A percentile compares a stretch with the other conserved stretches of the same genome.
phyloP scores from a whole-genome alignment of 2,329 filamentous ascomycete genomes.

The Calonectria pseudoturangicola region DNA sequence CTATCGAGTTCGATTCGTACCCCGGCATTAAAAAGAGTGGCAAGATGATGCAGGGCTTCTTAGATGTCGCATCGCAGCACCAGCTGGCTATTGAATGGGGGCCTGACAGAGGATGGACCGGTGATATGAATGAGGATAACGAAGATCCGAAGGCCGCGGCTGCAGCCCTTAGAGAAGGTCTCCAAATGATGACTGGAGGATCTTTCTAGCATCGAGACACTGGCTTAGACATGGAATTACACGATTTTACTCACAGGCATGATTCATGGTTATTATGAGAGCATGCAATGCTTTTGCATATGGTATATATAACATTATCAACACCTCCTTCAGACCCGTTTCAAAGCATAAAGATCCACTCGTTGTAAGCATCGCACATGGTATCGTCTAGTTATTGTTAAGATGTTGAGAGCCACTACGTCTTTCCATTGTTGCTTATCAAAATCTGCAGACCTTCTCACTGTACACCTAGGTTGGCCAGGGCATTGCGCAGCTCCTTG shows the following conservation, averaged over 20 bases:
- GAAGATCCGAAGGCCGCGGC: slow-evolving; percentile 3
- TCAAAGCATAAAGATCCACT: slow-evolving; percentile 19
- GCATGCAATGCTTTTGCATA: slow-evolving; percentile 37
- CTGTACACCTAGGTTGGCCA: slow-evolving; percentile 80
- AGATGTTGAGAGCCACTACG: slow-evolving; percentile 29
- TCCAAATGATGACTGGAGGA: slow-evolving; percentile 3
- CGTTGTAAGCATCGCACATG: slow-evolving; percentile 40
- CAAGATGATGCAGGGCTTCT: slow-evolving; percentile 77
- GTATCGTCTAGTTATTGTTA: slow-evolving; percentile 44
- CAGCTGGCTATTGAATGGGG: slow-evolving; percentile 79
- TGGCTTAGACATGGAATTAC: slow-evolving; percentile 36
- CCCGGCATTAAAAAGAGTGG: slow-evolving; percentile 78
- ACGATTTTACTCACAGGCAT: slow-evolving; percentile 36
- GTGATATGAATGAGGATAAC: slow-evolving; percentile 64
- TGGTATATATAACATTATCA: slow-evolving; percentile 23
- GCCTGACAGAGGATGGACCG: slow-evolving; percentile 79
- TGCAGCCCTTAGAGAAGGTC: slow-evolving; percentile 21
- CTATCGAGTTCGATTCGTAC: slow-evolving; percentile 82
- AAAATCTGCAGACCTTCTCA: slow-evolving; percentile 40
- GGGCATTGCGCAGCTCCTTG: slow-evolving; percentile 85
- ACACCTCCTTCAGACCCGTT: slow-evolving; percentile 42
- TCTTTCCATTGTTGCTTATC: slow-evolving; percentile 1
- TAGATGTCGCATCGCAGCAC: slow-evolving; percentile 69
- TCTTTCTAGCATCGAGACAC: slow-evolving; percentile 24
- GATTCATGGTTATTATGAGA: slow-evolving; percentile 44